Percentiles rank a stretch among this genome's conserved stretches.
These are phyloP conservation scores for Chaetoceros tenuissimus DNA, from an alignment of 108 stramenopile species.

Conservation along the genomic window DNA sequence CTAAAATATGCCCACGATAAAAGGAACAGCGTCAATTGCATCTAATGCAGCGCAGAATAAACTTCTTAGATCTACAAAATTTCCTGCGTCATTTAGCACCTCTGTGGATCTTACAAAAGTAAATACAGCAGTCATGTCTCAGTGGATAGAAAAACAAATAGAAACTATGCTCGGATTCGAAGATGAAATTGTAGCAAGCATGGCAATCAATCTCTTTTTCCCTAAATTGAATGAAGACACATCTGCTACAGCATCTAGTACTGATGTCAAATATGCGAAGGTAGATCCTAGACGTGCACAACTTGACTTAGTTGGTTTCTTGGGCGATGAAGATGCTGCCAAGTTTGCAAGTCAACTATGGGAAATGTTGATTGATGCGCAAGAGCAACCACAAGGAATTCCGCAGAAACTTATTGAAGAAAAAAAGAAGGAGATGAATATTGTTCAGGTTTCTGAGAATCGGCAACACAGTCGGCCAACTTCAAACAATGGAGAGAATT, in stretches of 20 bases:
- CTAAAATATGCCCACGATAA: constrained; percentile 87
- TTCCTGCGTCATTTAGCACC: constrained; percentile 57
- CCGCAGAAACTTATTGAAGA: constrained; percentile 63
- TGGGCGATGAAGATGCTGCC: constrained; percentile 68
- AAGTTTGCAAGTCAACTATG: constrained; percentile 65
- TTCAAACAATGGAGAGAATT: constrained; percentile 2
- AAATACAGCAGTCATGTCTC: constrained; percentile 36
- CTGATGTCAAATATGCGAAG: neutral
- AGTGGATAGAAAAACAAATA: constrained; percentile 36
- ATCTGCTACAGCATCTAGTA: neutral
- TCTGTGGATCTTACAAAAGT: constrained; percentile 42
- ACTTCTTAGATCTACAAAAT: constrained; percentile 58
- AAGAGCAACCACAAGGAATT: constrained; percentile 47
- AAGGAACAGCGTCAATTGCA: constrained; percentile 74
- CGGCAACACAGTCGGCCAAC: too few relatives aligned
- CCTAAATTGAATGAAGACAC: constrained; percentile 20
- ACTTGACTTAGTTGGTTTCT: constrained; percentile 70
- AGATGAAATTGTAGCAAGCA: constrained; percentile 78
- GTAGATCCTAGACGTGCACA: constrained; percentile 73
- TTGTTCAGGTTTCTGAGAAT: too few relatives aligned
- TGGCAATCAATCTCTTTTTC: constrained; percentile 74
- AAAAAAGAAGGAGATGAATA: constrained; percentile 81
- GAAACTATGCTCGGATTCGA: constrained; percentile 69
- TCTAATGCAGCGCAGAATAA: constrained; percentile 55
- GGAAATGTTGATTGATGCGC: constrained; percentile 75